Evolutionary conservation across 1,139 yeast species (phyloP), one percentile per base, ranked within the genome.

Genomic region (Nakaseomyces uthaithaninus): DNA sequence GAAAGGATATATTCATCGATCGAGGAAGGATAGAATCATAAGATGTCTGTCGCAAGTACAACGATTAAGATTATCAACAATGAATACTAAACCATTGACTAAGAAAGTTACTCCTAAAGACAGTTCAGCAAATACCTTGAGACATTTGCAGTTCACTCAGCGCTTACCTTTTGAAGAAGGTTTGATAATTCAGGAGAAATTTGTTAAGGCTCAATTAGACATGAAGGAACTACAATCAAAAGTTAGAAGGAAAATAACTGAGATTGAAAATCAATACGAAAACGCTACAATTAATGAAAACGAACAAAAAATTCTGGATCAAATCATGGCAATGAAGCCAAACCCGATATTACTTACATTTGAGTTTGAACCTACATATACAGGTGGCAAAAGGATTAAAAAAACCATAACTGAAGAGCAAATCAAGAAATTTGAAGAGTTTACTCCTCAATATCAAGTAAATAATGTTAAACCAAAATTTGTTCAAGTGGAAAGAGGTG

Each of bases 401-500:
- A 67, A 66, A 41, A 68, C 69, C 34, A 63, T 74, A 1, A 59
- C 68, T 0, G 51, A 62, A 11, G 61, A 53, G 1, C 66, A 65
- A 25, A 55, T 65, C 6, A 47, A 52, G 10, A 44, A 45, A 23
- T 59, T 43, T 41, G 59, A 57, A 41, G 40, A 43, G 10, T 59
- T 41, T 45, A 45, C 22, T 39, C 64, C 50, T 27, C 56, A 14
- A 4, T 27, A 5, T 3, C 50, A 44, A 60, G 60, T 28, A 67
- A 66, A 6, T 74, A 74, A 52, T 33, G 46, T 43, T 18, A 39
- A 23, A 27, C 58, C 64, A 20, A 69, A 72, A 39, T 84, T 77
- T 54, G 73, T 79, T 20, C 94, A 85, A 53, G 73, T 93, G 0
- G 79, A 77, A 45, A 69, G 99, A 45, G 99, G 99, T n/a, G 99